Percentiles rank a stretch among this genome's conserved stretches.
These are phyloP conservation scores for Daldinia concentrica DNA, from an alignment of 495 filamentous ascomycete genomes.

Conservation along the genomic window DNA sequence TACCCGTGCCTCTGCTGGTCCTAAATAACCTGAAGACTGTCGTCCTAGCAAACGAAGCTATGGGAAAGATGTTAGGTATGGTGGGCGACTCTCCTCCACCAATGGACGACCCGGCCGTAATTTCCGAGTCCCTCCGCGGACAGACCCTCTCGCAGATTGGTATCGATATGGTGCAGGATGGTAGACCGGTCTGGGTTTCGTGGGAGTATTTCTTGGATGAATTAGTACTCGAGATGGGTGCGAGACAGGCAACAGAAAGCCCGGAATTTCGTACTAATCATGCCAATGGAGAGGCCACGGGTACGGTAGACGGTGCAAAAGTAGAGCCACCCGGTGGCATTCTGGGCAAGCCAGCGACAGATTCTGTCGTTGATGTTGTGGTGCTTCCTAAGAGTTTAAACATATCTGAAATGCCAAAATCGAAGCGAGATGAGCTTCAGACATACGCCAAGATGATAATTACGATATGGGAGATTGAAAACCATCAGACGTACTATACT, in stretches of 20 bases:
- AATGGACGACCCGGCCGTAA: conserved; percentile 43
- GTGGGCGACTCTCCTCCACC: conserved; percentile 44
- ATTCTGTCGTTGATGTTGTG: conserved; percentile 66
- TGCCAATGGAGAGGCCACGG: conserved; percentile 28
- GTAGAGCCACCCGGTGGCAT: conserved; percentile 6
- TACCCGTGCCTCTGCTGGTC: conserved; percentile 72
- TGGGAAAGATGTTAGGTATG: conserved; percentile 69
- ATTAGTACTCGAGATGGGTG: conserved; percentile 57
- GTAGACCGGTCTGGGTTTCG: conserved; percentile 60
- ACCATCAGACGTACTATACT: conserved; percentile 66
- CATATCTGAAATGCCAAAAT: conserved; percentile 36
- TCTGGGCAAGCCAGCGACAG: conserved; percentile 46
- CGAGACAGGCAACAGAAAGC: conserved; percentile 27
- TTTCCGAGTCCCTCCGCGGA: conserved; percentile 60
- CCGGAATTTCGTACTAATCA: conserved; percentile 5
- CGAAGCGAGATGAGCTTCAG: conserved; percentile 51
- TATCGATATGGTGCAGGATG: conserved; percentile 69
- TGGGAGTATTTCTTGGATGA: conserved; percentile 66
- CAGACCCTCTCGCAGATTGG: conserved; percentile 68
- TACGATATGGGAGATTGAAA: conserved; percentile 68
- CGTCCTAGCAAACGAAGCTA: conserved; percentile 74
- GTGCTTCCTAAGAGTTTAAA: conserved; percentile 52
- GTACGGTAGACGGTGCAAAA: conserved; percentile 22
- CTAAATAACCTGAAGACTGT: conserved; percentile 70
- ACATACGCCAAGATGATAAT: conserved; percentile 72